Evolutionary conservation across 1,284 basidiomycete genomes (phyloP), one percentile per base, ranked within the genome.

Genomic region (Cryptococcus hybrid): DNA sequence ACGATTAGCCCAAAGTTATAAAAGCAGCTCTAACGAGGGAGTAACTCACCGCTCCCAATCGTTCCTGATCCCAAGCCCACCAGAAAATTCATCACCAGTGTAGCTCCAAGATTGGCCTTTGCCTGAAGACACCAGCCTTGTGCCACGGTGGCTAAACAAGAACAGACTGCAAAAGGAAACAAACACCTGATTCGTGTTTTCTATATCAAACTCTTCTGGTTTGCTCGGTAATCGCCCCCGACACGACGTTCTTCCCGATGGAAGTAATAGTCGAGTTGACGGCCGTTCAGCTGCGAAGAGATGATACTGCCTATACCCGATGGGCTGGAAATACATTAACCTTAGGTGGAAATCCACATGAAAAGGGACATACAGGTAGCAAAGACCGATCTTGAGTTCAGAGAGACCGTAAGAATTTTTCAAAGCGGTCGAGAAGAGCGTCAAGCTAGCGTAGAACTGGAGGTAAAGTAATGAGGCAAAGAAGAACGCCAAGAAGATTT

Each of bases 341-440:
- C 35, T 59, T 38, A 13, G 1, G 13, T 15, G 7, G 47, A 18
- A 7, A 7, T 24, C 24, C 18, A 18, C 15, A 7, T 13, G 49
- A 51, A 13, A 36, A 71, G 15, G 18, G 12, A 61, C 69, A 56
- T 53, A 75, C 74, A 79, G 62, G 56, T 79, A 79, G 57, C 73
- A 76, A 3, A 78, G 60, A 42, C 77, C 77, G 44, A 79, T 79
- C 54, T 71, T 55, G n/a, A 77, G 61, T 49, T 76, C 73, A 50
- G 67, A 64, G 7, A 76, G 65, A 12, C 59, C 50, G 54, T 79
- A 79, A 30, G 55, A 59, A 47, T 72, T 60, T 58, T 73, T 68
- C 35, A 79, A 57, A 1, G 67, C 70, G 2, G 75, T 75, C 0
- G 75, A 77, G 61, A 70, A 75, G 3, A 76, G 61, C 1, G 75